Evolutionary conservation across 2,329 filamentous ascomycete genomes (phyloP).

Genomic region (Cladobotryum protrusum): DNA sequence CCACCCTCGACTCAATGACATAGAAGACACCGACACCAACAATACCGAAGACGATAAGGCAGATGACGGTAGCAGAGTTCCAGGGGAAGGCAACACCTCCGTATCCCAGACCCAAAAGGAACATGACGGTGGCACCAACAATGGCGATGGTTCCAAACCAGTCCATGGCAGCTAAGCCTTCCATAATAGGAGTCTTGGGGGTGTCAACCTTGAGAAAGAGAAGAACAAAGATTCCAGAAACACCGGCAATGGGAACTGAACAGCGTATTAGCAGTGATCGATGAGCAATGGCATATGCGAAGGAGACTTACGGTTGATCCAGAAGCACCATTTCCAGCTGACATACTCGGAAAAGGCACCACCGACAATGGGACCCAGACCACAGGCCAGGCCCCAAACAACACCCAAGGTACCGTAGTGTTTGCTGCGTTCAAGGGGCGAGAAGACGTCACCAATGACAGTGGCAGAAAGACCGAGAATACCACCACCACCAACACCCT

Average conservation of each 20-base stretch:
- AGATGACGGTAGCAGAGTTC: conserved; percentile 68
- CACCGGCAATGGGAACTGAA: conserved; percentile 35
- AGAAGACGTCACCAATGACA: conserved; percentile 50
- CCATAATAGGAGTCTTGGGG: conserved; percentile 54
- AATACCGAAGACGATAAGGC: conserved; percentile 68
- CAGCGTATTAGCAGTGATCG: too few species aligned
- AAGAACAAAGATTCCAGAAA: conserved; percentile 44
- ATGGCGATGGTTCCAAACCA: conserved; percentile 53
- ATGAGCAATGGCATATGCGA: too few species aligned
- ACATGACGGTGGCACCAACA: conserved; percentile 75
- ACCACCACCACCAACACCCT: conserved; percentile 52
- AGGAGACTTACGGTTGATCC: conserved; percentile 45
- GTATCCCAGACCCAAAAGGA: conserved; percentile 79
- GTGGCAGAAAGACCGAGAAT: conserved; percentile 54
- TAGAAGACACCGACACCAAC: conserved; percentile 60
- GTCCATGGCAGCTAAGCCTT: conserved; percentile 58
- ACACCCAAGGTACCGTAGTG: conserved; percentile 48
- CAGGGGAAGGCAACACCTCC: conserved; percentile 73
- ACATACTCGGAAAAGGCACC: conserved; percentile 58
- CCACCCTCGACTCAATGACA: conserved; percentile 65
- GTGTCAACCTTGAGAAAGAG: conserved; percentile 64
- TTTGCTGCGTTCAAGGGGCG: conserved; percentile 42
- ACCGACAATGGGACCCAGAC: conserved; percentile 62
- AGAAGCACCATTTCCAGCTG: conserved; percentile 66
- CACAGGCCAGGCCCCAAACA: conserved; percentile 59